These are phyloP conservation scores for Carpinus viminea DNA, from an alignment of 306 rosid species.

Conservation along the genomic window DNA sequence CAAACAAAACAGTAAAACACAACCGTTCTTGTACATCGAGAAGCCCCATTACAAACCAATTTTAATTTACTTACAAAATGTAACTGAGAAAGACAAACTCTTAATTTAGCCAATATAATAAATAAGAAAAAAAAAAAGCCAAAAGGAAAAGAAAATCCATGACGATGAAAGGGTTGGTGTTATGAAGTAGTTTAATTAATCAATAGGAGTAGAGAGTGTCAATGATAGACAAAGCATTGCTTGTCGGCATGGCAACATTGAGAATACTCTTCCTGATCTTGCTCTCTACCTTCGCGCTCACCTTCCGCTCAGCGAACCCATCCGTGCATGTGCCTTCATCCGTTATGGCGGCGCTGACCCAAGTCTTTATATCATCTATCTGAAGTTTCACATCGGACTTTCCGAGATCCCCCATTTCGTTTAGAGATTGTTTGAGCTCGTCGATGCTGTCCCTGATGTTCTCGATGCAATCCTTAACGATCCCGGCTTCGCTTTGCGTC, in stretches of 20 bases:
- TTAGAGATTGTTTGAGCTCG: slow-evolving; percentile 17
- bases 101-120: too few species aligned
- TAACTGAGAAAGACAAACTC: too few species aligned
- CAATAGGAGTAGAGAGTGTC: neutral
- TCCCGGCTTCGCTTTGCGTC: slow-evolving; percentile 14
- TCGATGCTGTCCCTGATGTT: slow-evolving; percentile 21
- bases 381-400: neutral
- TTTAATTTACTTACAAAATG: too few species aligned
- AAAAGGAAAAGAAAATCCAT: neutral
- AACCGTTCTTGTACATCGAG: neutral
- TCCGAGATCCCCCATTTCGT: slow-evolving; percentile 11
- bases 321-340: slow-evolving; percentile 42
- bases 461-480: slow-evolving; percentile 46
- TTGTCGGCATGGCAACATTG: slow-evolving; percentile 13
- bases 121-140: too few species aligned
- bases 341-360: slow-evolving; percentile 47
- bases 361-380: slow-evolving; percentile 31
- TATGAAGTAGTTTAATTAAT: neutral
- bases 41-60: neutral
- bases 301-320: slow-evolving; percentile 23
- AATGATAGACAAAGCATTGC: slow-evolving; percentile 31
- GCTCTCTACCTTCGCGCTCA: slow-evolving; percentile 3
- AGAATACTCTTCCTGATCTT: slow-evolving; percentile 3
- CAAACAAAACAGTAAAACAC: neutral
- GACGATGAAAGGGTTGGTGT: neutral